Evolutionary conservation across 345 rosid genomes (phyloP).

Genomic region (Kernera saxatilis): DNA sequence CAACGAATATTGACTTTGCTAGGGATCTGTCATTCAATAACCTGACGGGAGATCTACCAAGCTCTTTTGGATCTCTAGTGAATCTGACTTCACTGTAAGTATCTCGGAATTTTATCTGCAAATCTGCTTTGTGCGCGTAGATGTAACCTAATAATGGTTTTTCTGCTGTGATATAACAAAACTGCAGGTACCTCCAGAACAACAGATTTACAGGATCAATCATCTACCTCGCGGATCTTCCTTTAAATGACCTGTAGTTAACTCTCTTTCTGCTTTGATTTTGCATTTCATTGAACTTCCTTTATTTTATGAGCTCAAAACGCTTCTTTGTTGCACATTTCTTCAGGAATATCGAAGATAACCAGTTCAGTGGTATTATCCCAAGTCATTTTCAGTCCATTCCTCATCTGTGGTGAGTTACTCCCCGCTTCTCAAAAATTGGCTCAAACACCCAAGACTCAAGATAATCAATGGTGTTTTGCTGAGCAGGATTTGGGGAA

Average conservation of each 20-base stretch:
- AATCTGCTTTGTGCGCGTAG: conserved; percentile 2
- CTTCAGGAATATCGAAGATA: conserved; percentile 73
- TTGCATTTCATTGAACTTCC: conserved; percentile 15
- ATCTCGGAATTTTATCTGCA: neutral
- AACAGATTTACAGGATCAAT: conserved; percentile 91
- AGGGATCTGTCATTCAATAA: conserved; percentile 89
- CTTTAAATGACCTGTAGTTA: conserved; percentile 67
- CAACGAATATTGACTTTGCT: neutral
- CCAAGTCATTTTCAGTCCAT: conserved; percentile 76
- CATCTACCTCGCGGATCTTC: conserved; percentile 65
- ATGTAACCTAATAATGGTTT: neutral
- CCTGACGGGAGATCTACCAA: conserved; percentile 83
- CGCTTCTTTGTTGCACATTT: neutral
- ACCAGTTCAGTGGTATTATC: conserved; percentile 78
- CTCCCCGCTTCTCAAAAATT: neutral
- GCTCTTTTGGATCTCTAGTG: conserved; percentile 63
- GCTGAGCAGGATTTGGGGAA: conserved; percentile 72
- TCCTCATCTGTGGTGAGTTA: conserved; percentile 67
- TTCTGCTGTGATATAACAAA: conserved; percentile 16
- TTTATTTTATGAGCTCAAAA: conserved; percentile 22
- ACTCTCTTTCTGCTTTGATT: conserved; percentile 6
- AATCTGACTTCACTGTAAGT: conserved; percentile 69
- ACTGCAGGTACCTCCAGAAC: conserved; percentile 69
- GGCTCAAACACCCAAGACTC: neutral
- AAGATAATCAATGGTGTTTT: conserved; percentile 5